Evolutionary conservation across 768 basidiomycete species (phyloP), one percentile per base, ranked within the genome.

Genomic region (Pleurotus tuber-regium): DNA sequence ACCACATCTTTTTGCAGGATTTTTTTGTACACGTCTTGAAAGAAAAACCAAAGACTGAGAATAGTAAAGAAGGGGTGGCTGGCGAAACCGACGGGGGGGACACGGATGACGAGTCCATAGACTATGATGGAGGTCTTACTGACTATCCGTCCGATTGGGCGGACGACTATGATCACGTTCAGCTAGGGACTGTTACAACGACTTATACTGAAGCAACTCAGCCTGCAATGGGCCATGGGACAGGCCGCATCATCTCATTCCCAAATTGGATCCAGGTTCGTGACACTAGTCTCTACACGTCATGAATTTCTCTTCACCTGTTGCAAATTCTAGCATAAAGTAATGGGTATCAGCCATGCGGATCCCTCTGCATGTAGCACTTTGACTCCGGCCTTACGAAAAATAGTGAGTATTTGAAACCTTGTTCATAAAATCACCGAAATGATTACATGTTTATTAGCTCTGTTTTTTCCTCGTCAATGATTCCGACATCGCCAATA

Each of bases 391-490:
- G 42, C 42, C 14, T 14, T 23, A 14, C 42, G 42, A 18, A 43
- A 43, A 21, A 43, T 43, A 14, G 42, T 43, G n/a, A 43, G 42
- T 43, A 19, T 19, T 36, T 35, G 10, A 35, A 35, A 35, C 10
- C 33, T n/a, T 10, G 33, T n/a, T 35, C 33, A 10, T 35, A n/a
- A 10, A 35, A 10, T 35, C n/a, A 35, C n/a, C 10, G 10, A 10
- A n/a, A 35, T 35, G 33, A 10, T 10, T 35, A 10, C 10, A 35
- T n/a, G 10, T 35, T 14, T 23, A 28, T n/a, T 21, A 43, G 42
- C 26, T 43, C 7, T 43, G 42, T 43, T 43, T 43, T 21, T 43
- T 43, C 42, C 42, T 43, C 42, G 42, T 43, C 14, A n/a, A 43
- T n/a, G 42, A 43, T 23, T 14, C 9, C 16, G 26, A 23, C n/a